phyloP scores from a whole-genome alignment of 768 basidiomycete genomes.

The Boletus reticuloceps region DNA sequence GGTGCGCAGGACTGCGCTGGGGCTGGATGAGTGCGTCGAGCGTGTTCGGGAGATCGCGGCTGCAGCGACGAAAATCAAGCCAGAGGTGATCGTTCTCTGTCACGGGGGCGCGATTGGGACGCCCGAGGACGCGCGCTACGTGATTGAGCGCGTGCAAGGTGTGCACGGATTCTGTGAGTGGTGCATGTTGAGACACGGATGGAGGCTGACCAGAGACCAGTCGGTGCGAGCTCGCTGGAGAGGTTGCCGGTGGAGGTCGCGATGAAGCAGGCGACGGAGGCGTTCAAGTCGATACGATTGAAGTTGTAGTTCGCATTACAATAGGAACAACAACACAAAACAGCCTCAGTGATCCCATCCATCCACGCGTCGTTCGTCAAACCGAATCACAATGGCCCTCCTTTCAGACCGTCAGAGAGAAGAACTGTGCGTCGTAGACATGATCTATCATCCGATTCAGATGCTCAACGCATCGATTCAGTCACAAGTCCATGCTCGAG shows the following conservation, averaged over 20 bases:
- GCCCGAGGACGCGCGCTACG: conserved; percentile 17
- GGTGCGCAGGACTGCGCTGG: conserved; percentile 23
- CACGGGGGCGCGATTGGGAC: conserved; percentile 28
- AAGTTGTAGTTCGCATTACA: background rate
- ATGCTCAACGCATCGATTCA: conserved; percentile 31
- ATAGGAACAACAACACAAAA: conserved; percentile 32
- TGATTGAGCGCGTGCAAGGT: conserved; percentile 16
- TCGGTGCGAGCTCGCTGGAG: conserved; percentile 28
- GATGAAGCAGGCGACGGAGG: conserved; percentile 17
- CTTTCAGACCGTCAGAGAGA: conserved; percentile 47
- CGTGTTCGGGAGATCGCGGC: conserved; percentile 16
- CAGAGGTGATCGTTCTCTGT: conserved; percentile 19
- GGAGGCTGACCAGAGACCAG: background rate
- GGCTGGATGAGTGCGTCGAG: conserved; percentile 23
- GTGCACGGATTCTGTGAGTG: conserved; percentile 26
- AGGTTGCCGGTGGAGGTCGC: conserved; percentile 24
- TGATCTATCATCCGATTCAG: background rate
- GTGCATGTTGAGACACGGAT: background rate
- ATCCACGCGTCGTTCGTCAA: background rate
- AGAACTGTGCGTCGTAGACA: conserved; percentile 39
- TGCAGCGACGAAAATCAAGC: conserved; percentile 18
- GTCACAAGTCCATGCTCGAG: conserved; percentile 80
- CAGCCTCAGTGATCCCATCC: conserved; percentile 23
- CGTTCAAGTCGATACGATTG: conserved; percentile 19
- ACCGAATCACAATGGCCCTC: conserved; percentile 34